A percentile compares a stretch with the other conserved stretches of the same genome.
phyloP scores from a whole-genome alignment of 768 basidiomycete species.

The Cystofilobasidium bisporidii region DNA sequence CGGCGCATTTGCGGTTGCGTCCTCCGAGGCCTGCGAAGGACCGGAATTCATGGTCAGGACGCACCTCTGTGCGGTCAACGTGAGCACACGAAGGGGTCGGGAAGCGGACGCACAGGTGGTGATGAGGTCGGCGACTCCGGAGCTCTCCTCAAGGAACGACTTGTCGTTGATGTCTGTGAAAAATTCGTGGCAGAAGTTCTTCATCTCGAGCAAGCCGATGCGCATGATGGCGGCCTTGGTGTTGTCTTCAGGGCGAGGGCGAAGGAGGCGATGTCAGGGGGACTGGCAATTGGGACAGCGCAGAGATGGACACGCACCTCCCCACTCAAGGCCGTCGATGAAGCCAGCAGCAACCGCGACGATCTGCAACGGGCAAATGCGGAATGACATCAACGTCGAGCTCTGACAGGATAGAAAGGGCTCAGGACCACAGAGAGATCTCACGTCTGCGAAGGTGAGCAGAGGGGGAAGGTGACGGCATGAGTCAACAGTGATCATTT shows the following conservation, averaged over 20 bases:
- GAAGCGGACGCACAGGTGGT: slow-evolving; percentile 42
- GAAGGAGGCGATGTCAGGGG: no score
- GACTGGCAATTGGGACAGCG: no score
- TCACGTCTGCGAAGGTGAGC: background rate
- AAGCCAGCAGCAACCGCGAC: slow-evolving; percentile 44
- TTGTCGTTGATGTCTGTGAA: slow-evolving; percentile 41
- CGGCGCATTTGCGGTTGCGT: slow-evolving; percentile 32
- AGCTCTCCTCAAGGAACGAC: slow-evolving; percentile 44
- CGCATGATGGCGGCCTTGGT: slow-evolving; percentile 45
- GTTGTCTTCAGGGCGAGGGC: slow-evolving; percentile 4
- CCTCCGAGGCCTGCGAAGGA: slow-evolving; percentile 35
- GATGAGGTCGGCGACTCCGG: slow-evolving; percentile 46
- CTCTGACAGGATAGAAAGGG: background rate
- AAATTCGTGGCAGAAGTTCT: slow-evolving; percentile 45
- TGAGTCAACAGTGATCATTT: no score
- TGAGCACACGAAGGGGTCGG: no score
- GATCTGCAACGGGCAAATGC: slow-evolving; percentile 34
- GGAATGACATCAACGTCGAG: background rate
- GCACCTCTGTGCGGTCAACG: no score
- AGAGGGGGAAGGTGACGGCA: background rate
- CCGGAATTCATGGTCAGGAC: background rate
- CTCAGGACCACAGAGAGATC: background rate
- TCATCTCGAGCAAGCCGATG: slow-evolving; percentile 46
- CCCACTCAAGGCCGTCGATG: slow-evolving; percentile 44
- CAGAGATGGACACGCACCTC: slow-evolving; percentile 32